Conservation (phyloP, 2,329 filamentous ascomycete genomes). For the Colletotrichum sansevieriae region DNA sequence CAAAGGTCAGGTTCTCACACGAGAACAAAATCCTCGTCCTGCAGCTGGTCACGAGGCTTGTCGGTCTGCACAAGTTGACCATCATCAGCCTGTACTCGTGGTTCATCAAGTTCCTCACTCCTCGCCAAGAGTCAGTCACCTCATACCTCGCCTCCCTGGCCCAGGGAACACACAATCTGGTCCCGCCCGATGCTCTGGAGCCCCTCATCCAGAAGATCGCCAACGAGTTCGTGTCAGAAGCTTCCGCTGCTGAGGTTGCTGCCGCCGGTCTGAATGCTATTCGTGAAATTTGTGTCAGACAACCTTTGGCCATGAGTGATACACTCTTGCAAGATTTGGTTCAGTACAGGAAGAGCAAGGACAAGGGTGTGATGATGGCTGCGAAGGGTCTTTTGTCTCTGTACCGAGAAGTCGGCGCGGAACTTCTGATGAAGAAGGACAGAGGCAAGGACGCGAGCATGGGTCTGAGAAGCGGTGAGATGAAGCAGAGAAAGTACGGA, state of each 20-base stretch:
- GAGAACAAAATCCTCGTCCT: conserved; percentile 92
- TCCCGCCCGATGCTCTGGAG: conserved; percentile 92
- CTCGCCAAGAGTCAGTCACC: conserved; percentile 89
- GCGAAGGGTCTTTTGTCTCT: conserved; percentile 91
- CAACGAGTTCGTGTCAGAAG: conserved; percentile 98
- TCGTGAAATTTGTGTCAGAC: conserved; percentile 90
- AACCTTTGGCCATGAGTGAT: conserved; percentile 96
- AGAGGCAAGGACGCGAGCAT: conserved; percentile 93
- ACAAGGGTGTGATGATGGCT: conserved; percentile 99
- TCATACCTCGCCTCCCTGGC: conserved; percentile 93
- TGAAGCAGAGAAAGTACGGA: conserved; percentile 83
- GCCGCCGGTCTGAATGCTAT: conserved; percentile 95
- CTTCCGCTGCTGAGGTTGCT: conserved; percentile 89
- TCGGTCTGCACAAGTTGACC: conserved; percentile 92
- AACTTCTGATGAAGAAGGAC: conserved; percentile 89
- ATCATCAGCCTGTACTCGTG: conserved; percentile 94
- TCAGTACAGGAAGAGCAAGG: conserved; percentile 96
- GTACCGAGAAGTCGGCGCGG: conserved; percentile 91
- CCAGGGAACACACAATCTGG: conserved; percentile 89
- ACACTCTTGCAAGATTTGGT: conserved; percentile 96
- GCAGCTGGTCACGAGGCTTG: conserved; percentile 89
- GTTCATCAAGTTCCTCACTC: conserved; percentile 93
- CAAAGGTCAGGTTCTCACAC: conserved; percentile 85
- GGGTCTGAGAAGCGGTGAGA: conserved; percentile 80
- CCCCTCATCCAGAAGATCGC: conserved; percentile 95